A percentile compares a stretch with the other conserved stretches of the same genome.
Conservation (phyloP, 2,329 filamentous ascomycete genomes). For the Pezicula neosporulosa region DNA sequence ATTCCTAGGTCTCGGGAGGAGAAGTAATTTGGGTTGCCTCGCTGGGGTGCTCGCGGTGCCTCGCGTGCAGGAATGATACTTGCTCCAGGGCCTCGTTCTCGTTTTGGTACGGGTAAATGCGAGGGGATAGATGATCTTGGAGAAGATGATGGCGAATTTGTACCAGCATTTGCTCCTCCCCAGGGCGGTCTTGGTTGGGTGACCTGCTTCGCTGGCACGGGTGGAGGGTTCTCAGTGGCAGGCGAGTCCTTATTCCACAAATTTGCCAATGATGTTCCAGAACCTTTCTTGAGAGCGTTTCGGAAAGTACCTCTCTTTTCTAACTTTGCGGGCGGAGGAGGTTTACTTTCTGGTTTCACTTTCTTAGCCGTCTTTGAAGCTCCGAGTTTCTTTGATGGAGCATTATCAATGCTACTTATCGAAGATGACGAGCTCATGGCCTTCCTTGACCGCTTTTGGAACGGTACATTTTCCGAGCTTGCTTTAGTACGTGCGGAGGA, state of each 20-base stretch:
- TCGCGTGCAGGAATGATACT: conserved; percentile 31
- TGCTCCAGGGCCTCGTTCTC: conserved; percentile 15
- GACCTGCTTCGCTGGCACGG: conserved; percentile 17
- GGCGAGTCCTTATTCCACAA: conserved; percentile 46
- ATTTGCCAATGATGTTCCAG: conserved; percentile 42
- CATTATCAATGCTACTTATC: conserved; percentile 15
- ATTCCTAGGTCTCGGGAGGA: conserved; percentile 35
- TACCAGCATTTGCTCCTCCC: conserved; percentile 16
- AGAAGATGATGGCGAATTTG: conserved; percentile 14
- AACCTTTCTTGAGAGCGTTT: conserved; percentile 48
- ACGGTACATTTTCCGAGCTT: conserved; percentile 18
- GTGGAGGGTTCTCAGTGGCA: conserved; percentile 1
- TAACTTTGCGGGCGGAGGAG: conserved; percentile 19
- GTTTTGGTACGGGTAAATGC: conserved; percentile 28
- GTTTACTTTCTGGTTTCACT: conserved; percentile 16
- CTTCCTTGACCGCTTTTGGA: conserved; percentile 27
- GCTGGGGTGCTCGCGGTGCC: conserved; percentile 30
- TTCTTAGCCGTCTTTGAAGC: conserved; percentile 28
- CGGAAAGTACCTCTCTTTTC: conserved; percentile 46
- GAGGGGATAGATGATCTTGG: conserved; percentile 19
- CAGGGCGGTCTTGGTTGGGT: conserved; percentile 23
- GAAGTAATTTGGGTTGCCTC: conserved; percentile 35
- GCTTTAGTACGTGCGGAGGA: conserved; percentile 1
- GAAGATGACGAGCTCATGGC: conserved; percentile 23
- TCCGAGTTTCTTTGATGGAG: conserved; percentile 18